A percentile compares a stretch with the other conserved stretches of the same genome.
Conservation (phyloP, 257 asterid genomes). For the Nemophila menziesii region DNA sequence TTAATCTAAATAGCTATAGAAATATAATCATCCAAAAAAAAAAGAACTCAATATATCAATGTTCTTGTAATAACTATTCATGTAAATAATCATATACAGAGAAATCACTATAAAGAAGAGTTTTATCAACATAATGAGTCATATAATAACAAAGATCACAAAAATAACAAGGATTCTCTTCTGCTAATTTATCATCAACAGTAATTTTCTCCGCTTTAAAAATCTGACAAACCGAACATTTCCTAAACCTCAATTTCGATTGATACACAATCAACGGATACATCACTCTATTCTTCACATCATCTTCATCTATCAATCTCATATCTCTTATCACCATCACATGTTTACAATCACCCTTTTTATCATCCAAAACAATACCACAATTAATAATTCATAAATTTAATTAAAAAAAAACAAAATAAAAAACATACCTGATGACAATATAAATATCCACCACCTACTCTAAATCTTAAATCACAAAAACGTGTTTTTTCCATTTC, state of each 20-base stretch:
- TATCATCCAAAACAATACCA: no score
- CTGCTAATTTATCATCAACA: constrained; percentile 79
- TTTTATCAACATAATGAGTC: constrained; percentile 70
- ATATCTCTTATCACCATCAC: constrained; percentile 61
- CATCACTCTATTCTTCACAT: constrained; percentile 64
- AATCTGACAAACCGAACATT: constrained; percentile 82
- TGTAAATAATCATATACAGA: constrained; percentile 59
- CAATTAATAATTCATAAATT: no score
- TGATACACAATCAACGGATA: constrained; percentile 53
- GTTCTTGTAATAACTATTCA: constrained; percentile 23
- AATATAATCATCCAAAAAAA: no score
- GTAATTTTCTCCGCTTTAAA: constrained; percentile 65
- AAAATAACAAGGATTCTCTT: constrained; percentile 71
- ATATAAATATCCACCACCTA: no score
- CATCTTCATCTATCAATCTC: constrained; percentile 76
- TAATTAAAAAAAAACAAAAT: no score
- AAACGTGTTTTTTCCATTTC: no score
- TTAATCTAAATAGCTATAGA: not conserved
- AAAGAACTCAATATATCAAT: no score
- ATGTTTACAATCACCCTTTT: constrained; percentile 82
- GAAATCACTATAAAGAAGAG: constrained; percentile 61
- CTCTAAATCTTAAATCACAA: no score
- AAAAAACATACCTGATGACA: no score
- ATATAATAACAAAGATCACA: constrained; percentile 83
- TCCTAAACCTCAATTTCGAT: constrained; percentile 35